phyloP scores from a whole-genome alignment of 1,284 basidiomycete genomes.

The Apiotrichum laibachii region DNA sequence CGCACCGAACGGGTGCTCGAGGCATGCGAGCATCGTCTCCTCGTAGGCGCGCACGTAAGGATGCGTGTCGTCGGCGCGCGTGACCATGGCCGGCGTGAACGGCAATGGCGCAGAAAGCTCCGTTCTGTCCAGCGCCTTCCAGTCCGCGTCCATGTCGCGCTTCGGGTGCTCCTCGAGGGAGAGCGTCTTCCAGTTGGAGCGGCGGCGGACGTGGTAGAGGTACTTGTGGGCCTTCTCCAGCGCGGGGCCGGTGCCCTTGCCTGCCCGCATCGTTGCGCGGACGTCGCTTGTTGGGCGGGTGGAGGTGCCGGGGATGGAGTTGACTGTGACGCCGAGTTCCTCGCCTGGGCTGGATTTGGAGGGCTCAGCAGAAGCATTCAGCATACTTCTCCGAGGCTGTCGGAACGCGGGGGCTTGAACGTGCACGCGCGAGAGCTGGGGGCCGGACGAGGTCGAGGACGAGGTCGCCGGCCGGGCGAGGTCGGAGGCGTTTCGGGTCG shows the following conservation, averaged over 20 bases:
- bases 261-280: background rate
- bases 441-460: too few species aligned
- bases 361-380: too few species aligned
- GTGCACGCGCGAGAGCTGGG: too few species aligned
- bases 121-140: background rate
- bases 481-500: background rate
- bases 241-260: background rate
- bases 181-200: background rate
- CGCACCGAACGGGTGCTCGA: conserved; percentile 15
- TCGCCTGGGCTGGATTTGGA: too few species aligned
- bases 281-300: background rate
- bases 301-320: background rate
- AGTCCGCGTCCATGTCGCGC: background rate
- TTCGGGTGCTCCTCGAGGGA: background rate
- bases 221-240: background rate
- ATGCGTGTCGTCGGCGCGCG: background rate
- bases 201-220: background rate
- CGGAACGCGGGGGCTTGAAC: too few species aligned
- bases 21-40: conserved; percentile 17
- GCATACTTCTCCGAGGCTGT: too few species aligned
- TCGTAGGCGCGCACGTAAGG: conserved; percentile 5
- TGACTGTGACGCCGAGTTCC: background rate
- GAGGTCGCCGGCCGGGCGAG: background rate
- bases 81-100: background rate
- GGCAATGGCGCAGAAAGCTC: background rate